Conservation (phyloP, 2,329 filamentous ascomycete species). For the Claviceps spartinae region DNA sequence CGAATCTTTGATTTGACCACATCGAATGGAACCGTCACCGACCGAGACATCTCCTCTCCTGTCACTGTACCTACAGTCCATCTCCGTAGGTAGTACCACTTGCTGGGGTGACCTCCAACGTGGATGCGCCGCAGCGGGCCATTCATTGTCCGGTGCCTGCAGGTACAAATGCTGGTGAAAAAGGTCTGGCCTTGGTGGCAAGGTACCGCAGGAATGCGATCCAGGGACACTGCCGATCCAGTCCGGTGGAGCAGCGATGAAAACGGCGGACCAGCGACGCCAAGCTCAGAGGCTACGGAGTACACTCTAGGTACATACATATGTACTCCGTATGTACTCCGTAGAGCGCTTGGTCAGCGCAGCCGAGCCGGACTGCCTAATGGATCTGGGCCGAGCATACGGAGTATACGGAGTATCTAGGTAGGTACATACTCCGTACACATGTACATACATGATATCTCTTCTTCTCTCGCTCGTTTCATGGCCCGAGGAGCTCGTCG, state of each 20-base stretch:
- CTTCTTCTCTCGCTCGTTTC: too few relatives aligned
- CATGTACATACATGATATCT: too few relatives aligned
- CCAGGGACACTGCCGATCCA: conserved; percentile 3
- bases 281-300: neutral
- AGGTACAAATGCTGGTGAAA: conserved; percentile 4
- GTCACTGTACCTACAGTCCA: too few relatives aligned
- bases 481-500: too few relatives aligned
- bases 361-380: neutral
- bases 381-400: too few relatives aligned
- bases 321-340: too few relatives aligned
- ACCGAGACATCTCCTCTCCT: neutral
- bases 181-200: neutral
- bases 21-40: too few relatives aligned
- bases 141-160: conserved; percentile 6
- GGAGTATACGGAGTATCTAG: too few relatives aligned
- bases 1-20: too few relatives aligned
- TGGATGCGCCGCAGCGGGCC: conserved; percentile 4
- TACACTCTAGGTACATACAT: too few relatives aligned
- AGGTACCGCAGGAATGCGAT: neutral
- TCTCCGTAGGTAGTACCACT: neutral
- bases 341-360: neutral
- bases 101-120: neutral
- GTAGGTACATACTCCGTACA: too few relatives aligned
- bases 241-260: neutral
- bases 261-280: neutral